phyloP scores from a whole-genome alignment of 2,329 filamentous ascomycete species.

The Nothopassalora personata region DNA sequence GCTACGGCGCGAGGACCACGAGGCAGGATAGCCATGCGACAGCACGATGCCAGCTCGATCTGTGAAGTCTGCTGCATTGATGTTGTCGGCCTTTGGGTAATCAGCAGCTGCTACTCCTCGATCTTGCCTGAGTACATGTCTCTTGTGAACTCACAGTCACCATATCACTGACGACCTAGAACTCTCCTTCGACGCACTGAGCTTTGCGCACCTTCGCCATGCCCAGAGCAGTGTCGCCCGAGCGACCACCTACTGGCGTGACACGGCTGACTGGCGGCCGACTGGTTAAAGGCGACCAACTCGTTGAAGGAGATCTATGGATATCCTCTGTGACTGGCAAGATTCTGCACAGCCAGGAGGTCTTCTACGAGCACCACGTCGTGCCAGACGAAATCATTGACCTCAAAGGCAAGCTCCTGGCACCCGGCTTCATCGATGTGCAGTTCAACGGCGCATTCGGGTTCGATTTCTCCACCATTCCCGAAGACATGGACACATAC shows the following conservation, averaged over 20 bases:
- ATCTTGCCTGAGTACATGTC: neutral
- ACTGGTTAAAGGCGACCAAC: constrained; percentile 60
- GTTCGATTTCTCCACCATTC: constrained; percentile 81
- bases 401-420: constrained; percentile 74
- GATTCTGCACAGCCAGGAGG: constrained; percentile 65
- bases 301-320: constrained; percentile 81
- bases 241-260: constrained; percentile 48
- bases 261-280: constrained; percentile 65
- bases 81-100: neutral
- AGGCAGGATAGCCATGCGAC: constrained; percentile 9
- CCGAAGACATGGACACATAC: constrained; percentile 57
- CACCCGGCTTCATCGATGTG: constrained; percentile 82
- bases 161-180: neutral
- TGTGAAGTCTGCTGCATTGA: constrained; percentile 14
- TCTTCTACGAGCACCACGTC: constrained; percentile 61
- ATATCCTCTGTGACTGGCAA: constrained; percentile 76
- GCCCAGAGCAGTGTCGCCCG: constrained; percentile 37
- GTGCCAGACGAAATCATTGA: constrained; percentile 72
- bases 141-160: neutral
- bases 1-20: neutral
- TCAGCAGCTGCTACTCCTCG: neutral
- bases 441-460: constrained; percentile 91
- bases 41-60: constrained; percentile 6
- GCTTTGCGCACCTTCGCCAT: constrained; percentile 25
- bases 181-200: neutral